Evolutionary conservation across 2,329 filamentous ascomycete genomes (phyloP), one percentile per base, ranked within the genome.

Genomic region (Neoarthrinium moseri): DNA sequence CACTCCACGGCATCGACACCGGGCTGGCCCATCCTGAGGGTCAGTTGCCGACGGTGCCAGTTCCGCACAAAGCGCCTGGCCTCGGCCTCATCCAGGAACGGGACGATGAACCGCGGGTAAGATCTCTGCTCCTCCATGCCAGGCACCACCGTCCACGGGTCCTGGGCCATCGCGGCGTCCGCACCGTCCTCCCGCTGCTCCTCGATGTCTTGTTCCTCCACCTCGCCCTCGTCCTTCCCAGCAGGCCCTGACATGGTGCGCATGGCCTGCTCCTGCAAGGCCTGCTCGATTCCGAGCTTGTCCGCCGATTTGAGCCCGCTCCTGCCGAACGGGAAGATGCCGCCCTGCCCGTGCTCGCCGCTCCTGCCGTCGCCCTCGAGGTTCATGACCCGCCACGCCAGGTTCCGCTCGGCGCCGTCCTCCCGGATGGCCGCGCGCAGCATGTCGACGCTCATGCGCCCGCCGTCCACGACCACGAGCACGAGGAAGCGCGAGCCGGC

Each of bases 51-150:
- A 20, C 64, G 63, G 53, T 75, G 70, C 70, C 71, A 74, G 42
- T 52, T 49, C 49, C 73, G 62, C 23, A 72, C 70, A 51, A 78
- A 78, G 44, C 74, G 67, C 44, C 69, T 71, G 17, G 80, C 80
- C 50, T 80, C 79, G 8, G 67, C 65, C 40, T 73, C 66, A n/a
- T 77, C 75, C 12, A 68, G 58, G 49, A 87, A 83, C 4, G 75
- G 71, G 18, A 85, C 54, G 12, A 85, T 65, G 66, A 80, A 80
- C 32, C 76, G 65, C 27, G 58, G 54, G 44, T 63, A 70, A 57
- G 66, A 69, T 47, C 64, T 54, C 30, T 66, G 59, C 47, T 62
- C 59, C 57, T 64, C 57, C 51, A 52, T 42, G 48, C n/a, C n/a
- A n/a, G n/a, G n/a, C n/a, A n/a, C n/a, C n/a, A n/a, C 42, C 54